Evolutionary conservation across 805 yeast species (phyloP).

Genomic region (Maudiozyma serrabonitensis): DNA sequence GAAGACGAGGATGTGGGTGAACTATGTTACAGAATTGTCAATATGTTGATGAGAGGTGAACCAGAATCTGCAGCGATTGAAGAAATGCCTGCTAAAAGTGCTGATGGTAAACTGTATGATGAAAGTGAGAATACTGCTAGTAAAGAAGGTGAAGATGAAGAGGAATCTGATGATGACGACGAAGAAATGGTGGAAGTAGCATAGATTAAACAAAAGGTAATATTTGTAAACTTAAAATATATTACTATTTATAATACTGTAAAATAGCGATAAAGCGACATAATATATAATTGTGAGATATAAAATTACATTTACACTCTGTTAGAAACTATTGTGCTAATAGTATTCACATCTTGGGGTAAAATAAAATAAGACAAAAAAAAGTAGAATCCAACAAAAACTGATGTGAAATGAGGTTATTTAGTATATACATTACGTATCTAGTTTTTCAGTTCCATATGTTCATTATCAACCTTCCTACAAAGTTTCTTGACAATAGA

Average conservation of each 20-base stretch:
- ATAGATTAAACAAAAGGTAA: slow-evolving; percentile 7
- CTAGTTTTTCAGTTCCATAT: slow-evolving; percentile 23
- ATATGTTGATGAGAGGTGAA: slow-evolving; percentile 89
- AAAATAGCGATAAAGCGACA: neutral
- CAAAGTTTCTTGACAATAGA: slow-evolving; percentile 25
- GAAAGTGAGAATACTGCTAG: slow-evolving; percentile 22
- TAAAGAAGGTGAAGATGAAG: slow-evolving; percentile 15
- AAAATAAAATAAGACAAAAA: neutral
- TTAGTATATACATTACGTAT: neutral
- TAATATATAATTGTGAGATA: too few relatives aligned
- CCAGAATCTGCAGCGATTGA: slow-evolving; percentile 37
- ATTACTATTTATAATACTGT: neutral
- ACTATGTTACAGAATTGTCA: slow-evolving; percentile 75
- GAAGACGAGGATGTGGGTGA: slow-evolving; percentile 46
- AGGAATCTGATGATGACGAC: slow-evolving; percentile 5
- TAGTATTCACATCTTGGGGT: neutral
- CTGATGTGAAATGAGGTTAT: neutral
- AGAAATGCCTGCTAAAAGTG: slow-evolving; percentile 37
- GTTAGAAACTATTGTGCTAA: neutral
- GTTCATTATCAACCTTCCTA: slow-evolving; percentile 23
- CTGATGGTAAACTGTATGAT: slow-evolving; percentile 37
- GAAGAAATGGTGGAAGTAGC: slow-evolving; percentile 30
- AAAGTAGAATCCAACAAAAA: neutral
- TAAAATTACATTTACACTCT: neutral
- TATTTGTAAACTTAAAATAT: neutral